Conservation (phyloP, 1,284 basidiomycete species). For the Tetrapyrgos nigripes region DNA sequence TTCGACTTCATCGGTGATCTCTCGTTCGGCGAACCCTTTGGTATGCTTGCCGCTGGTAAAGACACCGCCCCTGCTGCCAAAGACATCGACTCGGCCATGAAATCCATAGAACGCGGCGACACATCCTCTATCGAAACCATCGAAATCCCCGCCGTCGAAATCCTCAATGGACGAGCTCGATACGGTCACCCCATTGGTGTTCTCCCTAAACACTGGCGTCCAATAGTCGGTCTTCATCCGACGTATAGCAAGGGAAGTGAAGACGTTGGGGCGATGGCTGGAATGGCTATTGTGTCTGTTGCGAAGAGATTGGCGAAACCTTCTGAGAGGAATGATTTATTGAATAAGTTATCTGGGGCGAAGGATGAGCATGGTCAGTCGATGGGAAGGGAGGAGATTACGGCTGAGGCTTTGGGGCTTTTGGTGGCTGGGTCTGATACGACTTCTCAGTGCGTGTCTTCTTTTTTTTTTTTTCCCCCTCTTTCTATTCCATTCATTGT, state of each 20-base stretch:
- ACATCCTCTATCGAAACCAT: not conserved
- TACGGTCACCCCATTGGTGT: not conserved
- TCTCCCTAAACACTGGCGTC: not conserved
- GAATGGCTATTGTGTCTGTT: constrained; percentile 85
- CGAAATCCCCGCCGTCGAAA: not conserved
- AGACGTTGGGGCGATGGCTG: constrained; percentile 78
- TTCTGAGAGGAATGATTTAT: constrained; percentile 76
- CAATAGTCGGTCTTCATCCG: constrained; percentile 59
- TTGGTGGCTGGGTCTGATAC: constrained; percentile 88
- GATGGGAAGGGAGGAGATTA: constrained; percentile 83
- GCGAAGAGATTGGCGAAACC: constrained; percentile 72
- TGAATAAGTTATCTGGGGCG: constrained; percentile 80
- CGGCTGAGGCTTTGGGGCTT: constrained; percentile 87
- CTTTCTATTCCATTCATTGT: constrained; percentile 2
- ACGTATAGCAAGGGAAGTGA: constrained; percentile 79
- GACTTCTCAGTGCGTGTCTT: constrained; percentile 73
- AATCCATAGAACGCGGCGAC: not conserved
- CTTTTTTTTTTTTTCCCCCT: constrained; percentile 1
- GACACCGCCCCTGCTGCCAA: not conserved
- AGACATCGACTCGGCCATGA: not conserved
- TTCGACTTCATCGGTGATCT: constrained; percentile 22
- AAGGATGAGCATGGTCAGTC: constrained; percentile 81
- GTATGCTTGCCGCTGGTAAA: constrained; percentile 30
- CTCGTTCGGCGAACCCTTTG: constrained; percentile 44
- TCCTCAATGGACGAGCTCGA: not conserved